These are phyloP conservation scores for Conoideocrella luteorostrata DNA, from an alignment of 2,329 filamentous ascomycete species.

Conservation along the genomic window DNA sequence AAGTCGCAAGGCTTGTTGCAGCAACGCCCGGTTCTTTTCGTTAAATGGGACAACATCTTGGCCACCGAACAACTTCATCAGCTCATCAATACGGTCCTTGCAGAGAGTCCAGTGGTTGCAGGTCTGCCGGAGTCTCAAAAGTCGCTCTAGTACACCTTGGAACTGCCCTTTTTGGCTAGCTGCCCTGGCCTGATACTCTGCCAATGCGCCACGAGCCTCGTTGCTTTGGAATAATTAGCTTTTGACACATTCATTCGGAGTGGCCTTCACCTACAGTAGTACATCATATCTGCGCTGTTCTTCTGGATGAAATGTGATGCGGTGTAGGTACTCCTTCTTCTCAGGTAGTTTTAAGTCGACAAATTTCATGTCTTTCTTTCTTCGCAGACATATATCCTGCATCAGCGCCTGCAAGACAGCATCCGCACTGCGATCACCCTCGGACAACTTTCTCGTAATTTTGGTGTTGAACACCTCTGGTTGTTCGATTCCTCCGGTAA, in stretches of 20 bases:
- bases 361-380: slow-evolving; percentile 84
- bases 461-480: slow-evolving; percentile 63
- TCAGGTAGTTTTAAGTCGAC: slow-evolving; percentile 73
- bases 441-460: slow-evolving; percentile 56
- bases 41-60: slow-evolving; percentile 64
- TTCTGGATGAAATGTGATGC: slow-evolving; percentile 64
- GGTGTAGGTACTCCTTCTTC: slow-evolving; percentile 71
- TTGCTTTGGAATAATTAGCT: slow-evolving; percentile 35
- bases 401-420: slow-evolving; percentile 69
- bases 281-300: slow-evolving; percentile 74
- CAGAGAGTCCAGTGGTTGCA: slow-evolving; percentile 88
- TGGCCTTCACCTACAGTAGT: slow-evolving; percentile 46
- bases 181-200: slow-evolving; percentile 47
- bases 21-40: slow-evolving; percentile 61
- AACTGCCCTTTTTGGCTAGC: slow-evolving; percentile 50
- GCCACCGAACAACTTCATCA: slow-evolving; percentile 63
- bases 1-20: slow-evolving; percentile 70
- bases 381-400: slow-evolving; percentile 70
- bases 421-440: slow-evolving; percentile 51
- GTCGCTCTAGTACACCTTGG: slow-evolving; percentile 69
- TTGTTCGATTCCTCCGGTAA: slow-evolving; percentile 70
- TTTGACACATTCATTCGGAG: not conserved
- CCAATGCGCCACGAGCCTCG: slow-evolving; percentile 68
- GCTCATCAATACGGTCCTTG: slow-evolving; percentile 64
- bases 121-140: slow-evolving; percentile 76